Conservation (phyloP, 495 filamentous ascomycete species). For the Trypethelium eluteriae region DNA sequence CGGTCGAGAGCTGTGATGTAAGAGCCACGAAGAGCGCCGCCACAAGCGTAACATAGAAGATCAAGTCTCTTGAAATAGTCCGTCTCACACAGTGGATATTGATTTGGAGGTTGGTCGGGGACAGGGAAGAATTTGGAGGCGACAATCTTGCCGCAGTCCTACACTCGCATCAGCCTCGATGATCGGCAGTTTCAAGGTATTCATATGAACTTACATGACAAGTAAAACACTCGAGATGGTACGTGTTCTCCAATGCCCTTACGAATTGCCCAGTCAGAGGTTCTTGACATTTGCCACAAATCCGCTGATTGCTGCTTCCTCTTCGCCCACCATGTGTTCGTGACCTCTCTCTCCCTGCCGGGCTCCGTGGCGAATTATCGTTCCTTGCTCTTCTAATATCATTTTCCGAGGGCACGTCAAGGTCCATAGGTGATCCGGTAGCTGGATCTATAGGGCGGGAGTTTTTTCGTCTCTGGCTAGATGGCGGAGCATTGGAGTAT, state of each 20-base stretch:
- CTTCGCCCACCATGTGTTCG: constrained; percentile 22
- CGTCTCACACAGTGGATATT: constrained; percentile 94
- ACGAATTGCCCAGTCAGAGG: constrained; percentile 91
- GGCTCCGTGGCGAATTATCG: constrained; percentile 5
- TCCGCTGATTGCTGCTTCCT: constrained; percentile 37
- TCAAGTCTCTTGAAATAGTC: constrained; percentile 95
- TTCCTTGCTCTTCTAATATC: constrained; percentile 6
- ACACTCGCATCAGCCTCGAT: constrained; percentile 16
- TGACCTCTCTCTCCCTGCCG: constrained; percentile 13
- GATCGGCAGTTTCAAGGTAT: constrained; percentile 12
- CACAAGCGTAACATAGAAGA: constrained; percentile 84
- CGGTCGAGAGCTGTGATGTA: constrained; percentile 97
- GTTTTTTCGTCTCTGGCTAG: constrained; percentile 4
- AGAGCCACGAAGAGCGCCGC: constrained; percentile 86
- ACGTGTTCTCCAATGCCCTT: constrained; percentile 82
- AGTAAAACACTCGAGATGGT: constrained; percentile 95
- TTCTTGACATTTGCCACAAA: constrained; percentile 84
- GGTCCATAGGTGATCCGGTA: neutral
- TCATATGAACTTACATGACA: constrained; percentile 64
- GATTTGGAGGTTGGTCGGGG: constrained; percentile 76
- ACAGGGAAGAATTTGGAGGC: constrained; percentile 98
- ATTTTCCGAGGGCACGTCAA: neutral
- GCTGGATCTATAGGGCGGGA: neutral
- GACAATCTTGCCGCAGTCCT: constrained; percentile 96
- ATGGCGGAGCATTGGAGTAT: neutral